Conservation (phyloP, 2,329 filamentous ascomycete species). For the Pestalotiopsis sp. region DNA sequence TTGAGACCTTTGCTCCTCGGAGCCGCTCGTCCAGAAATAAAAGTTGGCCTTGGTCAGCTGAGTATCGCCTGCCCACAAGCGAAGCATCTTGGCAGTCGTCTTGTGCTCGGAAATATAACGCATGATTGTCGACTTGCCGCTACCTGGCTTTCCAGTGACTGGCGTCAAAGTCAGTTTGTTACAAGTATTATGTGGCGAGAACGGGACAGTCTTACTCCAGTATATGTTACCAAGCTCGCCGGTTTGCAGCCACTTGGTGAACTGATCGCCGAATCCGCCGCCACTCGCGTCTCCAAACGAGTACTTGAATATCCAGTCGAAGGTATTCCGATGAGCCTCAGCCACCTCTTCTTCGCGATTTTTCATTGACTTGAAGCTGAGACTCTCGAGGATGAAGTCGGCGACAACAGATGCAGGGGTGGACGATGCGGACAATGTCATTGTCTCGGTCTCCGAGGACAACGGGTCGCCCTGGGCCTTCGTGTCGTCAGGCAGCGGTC, state of each 20-base stretch:
- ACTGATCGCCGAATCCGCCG: slow-evolving; percentile 17
- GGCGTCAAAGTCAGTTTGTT: background rate
- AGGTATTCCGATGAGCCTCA: slow-evolving; percentile 26
- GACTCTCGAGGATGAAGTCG: slow-evolving; percentile 16
- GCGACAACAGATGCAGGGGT: background rate
- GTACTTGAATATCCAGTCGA: slow-evolving; percentile 39
- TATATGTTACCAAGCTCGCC: slow-evolving; percentile 28
- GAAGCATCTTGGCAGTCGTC: slow-evolving; percentile 16
- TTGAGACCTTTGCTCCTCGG: slow-evolving; percentile 38
- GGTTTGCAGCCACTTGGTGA: slow-evolving; percentile 29
- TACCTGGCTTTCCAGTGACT: slow-evolving; percentile 44
- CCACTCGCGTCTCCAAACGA: background rate
- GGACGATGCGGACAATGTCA: background rate
- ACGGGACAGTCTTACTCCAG: slow-evolving; percentile 25
- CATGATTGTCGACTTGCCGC: slow-evolving; percentile 50
- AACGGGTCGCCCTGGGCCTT: background rate
- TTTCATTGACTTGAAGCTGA: slow-evolving; percentile 17
- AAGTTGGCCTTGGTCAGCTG: slow-evolving; percentile 38
- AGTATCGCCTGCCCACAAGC: slow-evolving; percentile 27
- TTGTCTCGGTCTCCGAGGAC: background rate
- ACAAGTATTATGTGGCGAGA: too few relatives aligned
- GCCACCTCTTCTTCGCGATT: slow-evolving; percentile 15
- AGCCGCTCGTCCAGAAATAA: slow-evolving; percentile 48
- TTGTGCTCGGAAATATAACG: slow-evolving; percentile 35
- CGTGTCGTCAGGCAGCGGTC: background rate